Evolutionary conservation across 805 yeast genomes (phyloP).

Genomic region (Peterozyma xylosa): DNA sequence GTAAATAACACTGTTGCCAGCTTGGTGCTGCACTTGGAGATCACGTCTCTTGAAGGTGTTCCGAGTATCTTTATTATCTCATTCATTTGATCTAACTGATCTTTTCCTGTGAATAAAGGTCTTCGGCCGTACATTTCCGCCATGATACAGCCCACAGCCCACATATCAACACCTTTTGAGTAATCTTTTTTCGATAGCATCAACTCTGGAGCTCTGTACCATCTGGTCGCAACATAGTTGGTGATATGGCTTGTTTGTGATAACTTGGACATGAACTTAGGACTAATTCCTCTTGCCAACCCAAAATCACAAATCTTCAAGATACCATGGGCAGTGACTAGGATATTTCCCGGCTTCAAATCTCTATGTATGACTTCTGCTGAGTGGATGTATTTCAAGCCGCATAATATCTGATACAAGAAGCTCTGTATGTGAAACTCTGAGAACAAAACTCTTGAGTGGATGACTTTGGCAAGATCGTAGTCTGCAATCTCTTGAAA

Average conservation of each 20-base stretch:
- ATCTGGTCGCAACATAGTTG: constrained; percentile 86
- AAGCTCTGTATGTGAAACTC: constrained; percentile 76
- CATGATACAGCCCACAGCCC: constrained; percentile 91
- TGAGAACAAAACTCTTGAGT: constrained; percentile 69
- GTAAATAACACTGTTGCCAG: constrained; percentile 38
- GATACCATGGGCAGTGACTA: constrained; percentile 66
- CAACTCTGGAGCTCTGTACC: constrained; percentile 94
- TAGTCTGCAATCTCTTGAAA: constrained; percentile 80
- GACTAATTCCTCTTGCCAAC: constrained; percentile 67
- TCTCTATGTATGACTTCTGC: constrained; percentile 93
- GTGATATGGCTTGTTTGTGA: constrained; percentile 46
- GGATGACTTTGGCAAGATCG: constrained; percentile 77
- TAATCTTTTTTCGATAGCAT: constrained; percentile 54
- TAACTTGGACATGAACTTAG: constrained; percentile 21
- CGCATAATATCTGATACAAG: constrained; percentile 77
- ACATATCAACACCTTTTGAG: constrained; percentile 71
- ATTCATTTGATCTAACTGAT: constrained; percentile 61
- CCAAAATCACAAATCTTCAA: constrained; percentile 93
- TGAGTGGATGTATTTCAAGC: constrained; percentile 81
- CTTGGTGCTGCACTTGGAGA: constrained; percentile 34
- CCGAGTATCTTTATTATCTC: constrained; percentile 70
- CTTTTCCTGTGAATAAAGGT: constrained; percentile 75
- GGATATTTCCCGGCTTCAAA: constrained; percentile 83
- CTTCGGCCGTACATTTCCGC: constrained; percentile 77
- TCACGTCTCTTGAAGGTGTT: constrained; percentile 46